Evolutionary conservation across 768 basidiomycete species (phyloP).

Genomic region (Tricholoma saponaceum): DNA sequence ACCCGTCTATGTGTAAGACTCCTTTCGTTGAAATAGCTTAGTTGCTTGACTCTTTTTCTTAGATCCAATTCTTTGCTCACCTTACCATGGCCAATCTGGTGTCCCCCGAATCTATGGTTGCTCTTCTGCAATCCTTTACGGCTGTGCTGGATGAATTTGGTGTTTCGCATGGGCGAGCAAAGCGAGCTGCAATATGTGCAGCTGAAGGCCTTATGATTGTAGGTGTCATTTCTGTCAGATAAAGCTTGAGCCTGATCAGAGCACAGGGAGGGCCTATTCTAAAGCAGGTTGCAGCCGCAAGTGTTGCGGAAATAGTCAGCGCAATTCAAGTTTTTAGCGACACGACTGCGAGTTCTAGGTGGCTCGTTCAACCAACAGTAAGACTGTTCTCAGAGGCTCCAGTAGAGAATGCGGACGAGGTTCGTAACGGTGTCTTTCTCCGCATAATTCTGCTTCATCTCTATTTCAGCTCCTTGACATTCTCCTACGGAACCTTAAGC

Average conservation of each 20-base stretch:
- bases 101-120: constrained; percentile 72
- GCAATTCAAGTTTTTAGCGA: constrained; percentile 72
- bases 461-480: constrained; percentile 65
- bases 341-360: constrained; percentile 50
- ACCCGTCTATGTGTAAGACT: constrained; percentile 77
- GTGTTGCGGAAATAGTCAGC: constrained; percentile 63
- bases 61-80: constrained; percentile 96
- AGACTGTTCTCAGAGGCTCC: constrained; percentile 44
- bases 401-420: constrained; percentile 60
- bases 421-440: constrained; percentile 21
- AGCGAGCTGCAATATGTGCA: constrained; percentile 76
- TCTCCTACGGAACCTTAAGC: constrained; percentile 57
- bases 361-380: constrained; percentile 61
- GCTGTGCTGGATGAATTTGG: constrained; percentile 88
- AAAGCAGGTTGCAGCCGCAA: constrained; percentile 54
- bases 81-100: constrained; percentile 74
- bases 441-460: constrained; percentile 2
- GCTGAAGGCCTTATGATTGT: constrained; percentile 79
- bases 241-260: constrained; percentile 3
- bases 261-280: constrained; percentile 64
- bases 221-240: constrained; percentile 13
- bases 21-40: neutral
- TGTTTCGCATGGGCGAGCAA: constrained; percentile 80
- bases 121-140: constrained; percentile 79
- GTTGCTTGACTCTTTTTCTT: neutral